Evolutionary conservation across 352 stramenopile genomes (phyloP).

Genomic region (Phytophthora lateralis): DNA sequence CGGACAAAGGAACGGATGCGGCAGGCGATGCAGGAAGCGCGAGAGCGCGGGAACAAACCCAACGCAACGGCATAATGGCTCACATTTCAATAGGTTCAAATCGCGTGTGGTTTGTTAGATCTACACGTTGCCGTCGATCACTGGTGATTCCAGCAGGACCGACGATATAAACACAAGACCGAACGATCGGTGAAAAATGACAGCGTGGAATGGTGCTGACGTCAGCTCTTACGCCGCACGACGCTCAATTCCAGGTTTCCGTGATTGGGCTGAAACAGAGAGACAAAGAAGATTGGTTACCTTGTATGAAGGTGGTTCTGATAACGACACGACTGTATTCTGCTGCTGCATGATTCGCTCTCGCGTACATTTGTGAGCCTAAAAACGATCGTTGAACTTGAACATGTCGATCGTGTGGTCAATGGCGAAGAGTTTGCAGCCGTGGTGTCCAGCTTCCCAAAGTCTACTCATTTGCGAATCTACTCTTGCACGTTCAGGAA

Average conservation of each 20-base stretch:
- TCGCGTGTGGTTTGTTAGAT: not conserved
- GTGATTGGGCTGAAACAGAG: too few relatives aligned
- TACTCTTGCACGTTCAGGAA: slow-evolving; percentile 5
- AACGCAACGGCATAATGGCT: slow-evolving; percentile 36
- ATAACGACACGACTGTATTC: slow-evolving; percentile 17
- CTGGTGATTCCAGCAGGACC: not conserved
- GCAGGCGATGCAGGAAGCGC: slow-evolving; percentile 55
- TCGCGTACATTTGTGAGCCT: slow-evolving; percentile 18
- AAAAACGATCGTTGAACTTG: slow-evolving; percentile 14
- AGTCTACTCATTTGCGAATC: slow-evolving; percentile 22
- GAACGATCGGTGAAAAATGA: not conserved
- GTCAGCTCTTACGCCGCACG: not conserved
- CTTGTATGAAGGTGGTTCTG: slow-evolving; percentile 15
- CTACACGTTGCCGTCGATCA: slow-evolving; percentile 5
- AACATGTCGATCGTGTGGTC: slow-evolving; percentile 18
- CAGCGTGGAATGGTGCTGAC: not conserved
- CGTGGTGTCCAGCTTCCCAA: not conserved
- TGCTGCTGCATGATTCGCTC: not conserved
- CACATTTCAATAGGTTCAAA: not conserved
- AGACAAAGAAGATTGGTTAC: not conserved
- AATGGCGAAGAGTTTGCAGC: not conserved
- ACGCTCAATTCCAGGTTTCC: not conserved
- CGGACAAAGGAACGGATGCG: slow-evolving; percentile 74
- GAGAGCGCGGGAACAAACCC: slow-evolving; percentile 33
- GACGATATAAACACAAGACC: too few relatives aligned